Conservation (phyloP, 345 rosid genomes). For the Streptanthus diversifolius region DNA sequence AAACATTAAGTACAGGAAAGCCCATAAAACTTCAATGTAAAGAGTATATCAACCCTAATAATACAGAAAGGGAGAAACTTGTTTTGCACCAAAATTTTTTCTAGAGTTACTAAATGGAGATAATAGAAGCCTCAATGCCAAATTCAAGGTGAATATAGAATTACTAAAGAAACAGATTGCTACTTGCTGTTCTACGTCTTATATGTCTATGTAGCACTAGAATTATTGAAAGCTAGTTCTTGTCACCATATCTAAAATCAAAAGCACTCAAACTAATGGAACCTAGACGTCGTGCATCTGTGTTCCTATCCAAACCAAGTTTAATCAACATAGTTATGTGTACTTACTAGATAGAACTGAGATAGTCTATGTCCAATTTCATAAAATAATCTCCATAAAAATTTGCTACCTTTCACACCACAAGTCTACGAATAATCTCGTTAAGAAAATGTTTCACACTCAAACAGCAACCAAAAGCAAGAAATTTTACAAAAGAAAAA, state of each 20-base stretch:
- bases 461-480: background rate
- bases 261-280: background rate
- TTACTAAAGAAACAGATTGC: background rate
- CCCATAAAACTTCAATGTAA: background rate
- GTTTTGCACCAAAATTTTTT: background rate
- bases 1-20: background rate
- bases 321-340: background rate
- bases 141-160: background rate
- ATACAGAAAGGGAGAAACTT: constrained; percentile 2
- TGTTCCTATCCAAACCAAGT: constrained; percentile 1
- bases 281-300: background rate
- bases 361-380: background rate
- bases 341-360: background rate
- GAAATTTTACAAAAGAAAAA: background rate
- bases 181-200: background rate
- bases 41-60: background rate
- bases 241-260: constrained; percentile 14
- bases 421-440: background rate
- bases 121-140: background rate
- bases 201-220: background rate
- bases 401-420: background rate
- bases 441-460: background rate
- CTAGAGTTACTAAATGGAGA: background rate
- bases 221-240: background rate
- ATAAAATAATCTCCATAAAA: background rate